Percentiles rank a stretch among this genome's conserved stretches.
phyloP scores from a whole-genome alignment of 106 monocot genomes.

The Dioscorea zingiberensis region DNA sequence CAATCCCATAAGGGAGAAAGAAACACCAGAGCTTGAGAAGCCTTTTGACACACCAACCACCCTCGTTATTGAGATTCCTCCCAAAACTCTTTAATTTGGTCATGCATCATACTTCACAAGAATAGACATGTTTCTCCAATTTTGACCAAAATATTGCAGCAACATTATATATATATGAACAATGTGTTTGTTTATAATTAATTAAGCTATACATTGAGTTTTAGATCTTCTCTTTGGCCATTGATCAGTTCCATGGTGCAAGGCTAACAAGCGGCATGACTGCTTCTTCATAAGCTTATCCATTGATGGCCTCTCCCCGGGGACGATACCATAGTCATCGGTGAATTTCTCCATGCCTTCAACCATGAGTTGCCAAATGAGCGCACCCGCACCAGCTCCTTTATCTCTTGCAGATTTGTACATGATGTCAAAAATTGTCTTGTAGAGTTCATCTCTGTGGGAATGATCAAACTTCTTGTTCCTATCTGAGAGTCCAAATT shows the following conservation, averaged over 20 bases:
- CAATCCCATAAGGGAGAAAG: no score
- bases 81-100: no score
- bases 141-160: no score
- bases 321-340: constrained; percentile 67
- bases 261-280: constrained; percentile 51
- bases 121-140: no score
- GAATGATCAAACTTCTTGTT: constrained; percentile 46
- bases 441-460: constrained; percentile 47
- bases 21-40: no score
- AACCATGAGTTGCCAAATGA: constrained; percentile 81
- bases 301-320: constrained; percentile 42
- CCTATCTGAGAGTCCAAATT: constrained; percentile 68
- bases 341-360: constrained; percentile 60
- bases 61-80: no score
- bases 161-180: no score
- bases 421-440: constrained; percentile 47
- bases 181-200: no score
- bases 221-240: no score
- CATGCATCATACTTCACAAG: no score
- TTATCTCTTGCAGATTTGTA: constrained; percentile 41
- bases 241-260: constrained; percentile 18
- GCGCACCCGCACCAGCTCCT: constrained; percentile 59
- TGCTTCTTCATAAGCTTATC: constrained; percentile 63
- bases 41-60: no score
- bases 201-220: no score